Evolutionary conservation across 371 early-diverging fungal genomes (phyloP), one percentile per base, ranked within the genome.

Genomic region (Smittium culicis): DNA sequence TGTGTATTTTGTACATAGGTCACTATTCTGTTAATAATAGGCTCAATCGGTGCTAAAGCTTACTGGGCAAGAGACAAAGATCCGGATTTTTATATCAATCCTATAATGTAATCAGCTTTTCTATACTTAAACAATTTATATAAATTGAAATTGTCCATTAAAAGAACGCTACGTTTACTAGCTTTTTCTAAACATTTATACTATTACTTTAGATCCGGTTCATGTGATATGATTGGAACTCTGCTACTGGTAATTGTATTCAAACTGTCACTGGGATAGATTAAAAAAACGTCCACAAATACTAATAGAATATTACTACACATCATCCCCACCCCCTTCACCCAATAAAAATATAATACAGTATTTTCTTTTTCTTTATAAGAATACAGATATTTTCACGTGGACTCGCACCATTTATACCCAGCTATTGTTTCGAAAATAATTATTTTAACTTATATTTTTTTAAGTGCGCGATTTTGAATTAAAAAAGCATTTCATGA

Each of bases 41-140:
- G 28, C 3, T 69, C 17, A 67, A 67, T 27, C 70, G 77, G 67
- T 35, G 30, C n/a, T 35, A 55, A 11, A 35, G 27, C 70, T 16
- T 79, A 87, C 54, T 92, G 92, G 92, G 71, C 77, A 35, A 75
- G 77, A 35, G 82, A 84, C 27, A 85, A 87, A 63, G 90, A 92
- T 66, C 91, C 91, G 14, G 90, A 92, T 65, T 88, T 90, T 71
- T 89, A 88, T 70, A 86, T 87, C n/a, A 76, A 90, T 68, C 90
- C 92, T 25, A 82, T 86, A 35, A 70, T 92, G 81, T 82, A 35
- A 62, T 8, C 27, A 32, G n/a, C 31, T 33, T 8, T 64, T 64
- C 65, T 25, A 29, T 27, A 34, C 24, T 64, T 64, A 62, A 34
- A 31, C 5, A 30, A 31, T 63, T 2, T 5, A n/a, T 2, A 5